phyloP scores from a whole-genome alignment of 139 green algal genomes.

The Volvox africanus region DNA sequence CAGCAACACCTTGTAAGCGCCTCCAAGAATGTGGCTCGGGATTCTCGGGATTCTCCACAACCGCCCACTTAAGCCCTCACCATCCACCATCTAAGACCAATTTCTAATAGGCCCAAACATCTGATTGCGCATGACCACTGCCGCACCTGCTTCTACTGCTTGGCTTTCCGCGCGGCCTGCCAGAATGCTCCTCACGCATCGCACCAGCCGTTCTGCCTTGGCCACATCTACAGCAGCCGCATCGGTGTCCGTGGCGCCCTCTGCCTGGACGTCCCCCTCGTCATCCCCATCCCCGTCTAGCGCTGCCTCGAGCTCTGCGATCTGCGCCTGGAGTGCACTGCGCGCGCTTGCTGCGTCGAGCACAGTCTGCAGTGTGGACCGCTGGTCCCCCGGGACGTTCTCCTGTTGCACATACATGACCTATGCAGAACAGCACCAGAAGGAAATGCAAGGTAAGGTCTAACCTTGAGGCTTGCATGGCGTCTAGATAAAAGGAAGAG shows the following conservation, averaged over 20 bases:
- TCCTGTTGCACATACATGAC: constrained; percentile 47
- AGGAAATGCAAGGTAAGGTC: no score
- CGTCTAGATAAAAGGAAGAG: no score
- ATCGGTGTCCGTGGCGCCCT: not conserved
- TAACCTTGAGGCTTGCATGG: no score
- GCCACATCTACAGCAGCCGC: not conserved
- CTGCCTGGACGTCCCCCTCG: not conserved
- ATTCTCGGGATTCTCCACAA: no score
- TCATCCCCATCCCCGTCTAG: constrained; percentile 33
- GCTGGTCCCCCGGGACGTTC: constrained; percentile 35
- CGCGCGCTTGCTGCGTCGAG: constrained; percentile 1
- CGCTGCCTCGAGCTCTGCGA: constrained; percentile 53
- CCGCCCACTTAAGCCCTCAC: no score
- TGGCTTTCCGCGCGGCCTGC: not conserved
- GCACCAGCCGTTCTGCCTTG: constrained; percentile 27
- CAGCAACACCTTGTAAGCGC: no score
- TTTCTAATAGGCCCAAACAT: no score
- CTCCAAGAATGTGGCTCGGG: no score
- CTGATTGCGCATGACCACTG: not conserved
- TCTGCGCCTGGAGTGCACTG: not conserved
- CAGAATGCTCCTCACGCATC: not conserved
- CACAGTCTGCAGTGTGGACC: constrained; percentile 30
- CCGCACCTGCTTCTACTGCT: constrained; percentile 11
- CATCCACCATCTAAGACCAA: no score
- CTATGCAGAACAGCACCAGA: not conserved